Evolutionary conservation across 2,329 filamentous ascomycete species (phyloP), one percentile per base, ranked within the genome.

Genomic region (Cyphellophora europaea): DNA sequence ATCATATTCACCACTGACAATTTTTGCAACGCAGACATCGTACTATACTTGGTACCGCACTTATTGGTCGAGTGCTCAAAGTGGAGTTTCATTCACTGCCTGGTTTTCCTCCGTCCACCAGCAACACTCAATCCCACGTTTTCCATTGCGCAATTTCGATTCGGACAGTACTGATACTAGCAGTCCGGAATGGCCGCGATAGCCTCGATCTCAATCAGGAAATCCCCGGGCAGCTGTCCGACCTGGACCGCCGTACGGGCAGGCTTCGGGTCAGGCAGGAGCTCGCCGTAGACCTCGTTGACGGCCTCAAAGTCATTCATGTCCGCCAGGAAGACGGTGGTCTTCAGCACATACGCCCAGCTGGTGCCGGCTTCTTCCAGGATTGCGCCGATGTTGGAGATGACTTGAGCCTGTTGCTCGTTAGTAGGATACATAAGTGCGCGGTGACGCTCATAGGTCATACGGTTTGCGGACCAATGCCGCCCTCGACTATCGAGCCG

Each of bases 261-360:
- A 5, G 37, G 37, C 27, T 39, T 39, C 12, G 37, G 37, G 25
- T 39, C 17, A 6, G 37, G 37, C 32, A 39, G 15, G 25, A 39
- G 11, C 16, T 19, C 32, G 4, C 79, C 80, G 59, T 91, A 93
- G 53, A 85, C 81, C 47, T 71, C 71, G 63, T 93, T 93, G 82
- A 93, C 85, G 56, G 77, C 77, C 58, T 61, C 66, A 50, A 80
- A 82, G 51, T 82, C 64, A 32, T 69, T 62, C 76, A 82, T 82
- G 36, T 69, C 67, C 2, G 70, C 72, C 14, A 82, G 53, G 50
- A 76, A 82, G 15, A 81, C 62, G 45, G 79, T 81, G 39, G 77
- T 69, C 56, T 82, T 81, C 53, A 82, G 67, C 0, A 75, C 69
- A 37, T 79, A 76, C 19, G 67, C 61, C 29, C 79, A 59, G 35